A percentile compares a stretch with the other conserved stretches of the same genome.
These are phyloP conservation scores for Hymenoscyphus fructigenus DNA, from an alignment of 2,329 filamentous ascomycete species.

Conservation along the genomic window DNA sequence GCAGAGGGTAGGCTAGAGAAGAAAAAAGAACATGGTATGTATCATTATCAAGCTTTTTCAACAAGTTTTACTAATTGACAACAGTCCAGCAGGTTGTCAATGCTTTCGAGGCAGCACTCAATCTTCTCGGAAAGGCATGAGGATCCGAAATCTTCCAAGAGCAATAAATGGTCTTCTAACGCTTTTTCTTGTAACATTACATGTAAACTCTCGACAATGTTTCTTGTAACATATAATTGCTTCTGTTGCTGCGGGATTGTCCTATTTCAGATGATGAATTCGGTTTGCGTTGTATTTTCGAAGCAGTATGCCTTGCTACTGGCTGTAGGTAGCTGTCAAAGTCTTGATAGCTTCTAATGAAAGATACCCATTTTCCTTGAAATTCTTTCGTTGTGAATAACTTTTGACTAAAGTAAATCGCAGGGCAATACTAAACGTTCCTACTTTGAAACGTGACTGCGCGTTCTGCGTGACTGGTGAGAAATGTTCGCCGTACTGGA, in stretches of 20 bases:
- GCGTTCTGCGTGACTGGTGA: background rate
- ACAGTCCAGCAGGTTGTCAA: background rate
- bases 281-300: background rate
- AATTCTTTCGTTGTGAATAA: background rate
- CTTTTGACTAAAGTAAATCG: too few species aligned
- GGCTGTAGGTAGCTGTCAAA: background rate
- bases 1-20: conserved; percentile 69
- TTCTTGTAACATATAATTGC: background rate
- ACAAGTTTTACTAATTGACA: conserved; percentile 1
- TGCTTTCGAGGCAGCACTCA: conserved; percentile 5
- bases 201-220: conserved; percentile 5
- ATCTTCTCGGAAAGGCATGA: conserved; percentile 1
- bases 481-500: background rate
- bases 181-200: conserved; percentile 1
- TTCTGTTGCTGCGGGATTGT: background rate
- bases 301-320: background rate
- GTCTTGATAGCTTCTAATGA: conserved; percentile 7
- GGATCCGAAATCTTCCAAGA: background rate
- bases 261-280: background rate
- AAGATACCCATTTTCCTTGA: background rate
- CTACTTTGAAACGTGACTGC: conserved; percentile 5
- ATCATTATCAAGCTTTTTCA: background rate
- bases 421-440: too few species aligned
- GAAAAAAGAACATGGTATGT: conserved; percentile 79
- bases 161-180: background rate